Base-by-base conservation (phyloP, 345 rosid species). In the Citrus inodora region DNA sequence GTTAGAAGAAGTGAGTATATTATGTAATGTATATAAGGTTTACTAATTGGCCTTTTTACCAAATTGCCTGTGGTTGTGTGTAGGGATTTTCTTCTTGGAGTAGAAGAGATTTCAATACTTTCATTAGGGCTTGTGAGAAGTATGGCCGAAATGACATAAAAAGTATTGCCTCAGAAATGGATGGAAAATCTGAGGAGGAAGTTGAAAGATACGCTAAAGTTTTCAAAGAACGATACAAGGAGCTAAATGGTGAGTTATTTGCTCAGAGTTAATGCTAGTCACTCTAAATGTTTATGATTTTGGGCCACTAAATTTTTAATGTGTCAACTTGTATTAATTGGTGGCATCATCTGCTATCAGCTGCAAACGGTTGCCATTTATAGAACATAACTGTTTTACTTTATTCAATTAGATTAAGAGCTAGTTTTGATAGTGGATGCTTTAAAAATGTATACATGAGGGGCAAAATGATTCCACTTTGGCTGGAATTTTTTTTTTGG, bases 21-120 rank as follows among this genome's bases (percentile, higher is more conserved):
- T 65, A 9, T 67, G 67, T 80, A 58, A 2, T 78, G 73, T 32
- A 9, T 64, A 75, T 59, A 48, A 46, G 75, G 19, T 73, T 81
- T 81, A 40, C 75, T 37, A 76, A 28, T 72, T 61, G 69, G 72
- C 66, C 30, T 69, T 42, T 81, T 75, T 62, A 27, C 73, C 76
- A 51, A 62, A 66, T 56, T 76, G 62, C 60, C 58, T 68, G 67
- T 74, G 64, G 65, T n/a, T 65, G 33, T 30, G 51, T 71, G 65
- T 76, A 93, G 99, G 99, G 98, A 62, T 93, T 95, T 88, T 91
- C 98, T 60, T 86, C 99, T n/a, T 93, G 99, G 98, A 91, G 97
- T 85, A 87, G 92, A 84, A 92, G 91, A 88, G 99, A 96, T 84
- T 96, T 96, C 78, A 94, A 90, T 82, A 75, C 94, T 42, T 96